Evolutionary conservation across 1,284 basidiomycete genomes (phyloP), one percentile per base, ranked within the genome.

Genomic region (Trichosporon coremiiforme): DNA sequence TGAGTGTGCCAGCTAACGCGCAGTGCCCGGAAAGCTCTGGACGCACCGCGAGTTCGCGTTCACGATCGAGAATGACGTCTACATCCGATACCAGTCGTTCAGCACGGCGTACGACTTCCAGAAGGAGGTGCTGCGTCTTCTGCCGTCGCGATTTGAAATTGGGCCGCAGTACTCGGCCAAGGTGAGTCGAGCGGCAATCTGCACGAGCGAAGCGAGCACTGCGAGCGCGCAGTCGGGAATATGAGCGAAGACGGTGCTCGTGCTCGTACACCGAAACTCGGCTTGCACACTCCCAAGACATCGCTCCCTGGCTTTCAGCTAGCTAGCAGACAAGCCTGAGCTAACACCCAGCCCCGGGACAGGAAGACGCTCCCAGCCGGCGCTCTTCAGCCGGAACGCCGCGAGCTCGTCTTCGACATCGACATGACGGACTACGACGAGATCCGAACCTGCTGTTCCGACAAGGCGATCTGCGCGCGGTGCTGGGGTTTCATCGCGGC

Each of bases 371-470:
- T 95, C 47, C 89, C 90, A 1, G 86, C 91, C 6, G 87, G 89
- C 7, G 88, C 89, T 2, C 91, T 98, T 77, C 87, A 88, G 65
- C 94, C 96, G 0, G 84, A 89, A 31, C 88, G 89, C 71, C 91
- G 97, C 73, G 96, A 99, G 82, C 90, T 99, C 36, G 97, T 99
- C 0, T 98, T 99, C 79, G 97, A 99, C 89, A 98, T 99, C 80
- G 96, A 99, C 84, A 98, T 99, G 95, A 97, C 96, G 15, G 96
- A 99, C 84, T 99, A 99, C 85, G 97, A 99, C 82, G 87, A 91
- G 70, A 89, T 99, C 77, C 90, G 97, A 66, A 98, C 94, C 0
- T 99, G 97, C 84, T 99, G 97, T 84, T 90, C 90, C 2, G 93
- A 90, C 68, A 94, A 95, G 68, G 90, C 88, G 70, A 98, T 99